Evolutionary conservation across 495 filamentous ascomycete genomes (phyloP), one percentile per base, ranked within the genome.

Genomic region (Penicillium subrubescens): DNA sequence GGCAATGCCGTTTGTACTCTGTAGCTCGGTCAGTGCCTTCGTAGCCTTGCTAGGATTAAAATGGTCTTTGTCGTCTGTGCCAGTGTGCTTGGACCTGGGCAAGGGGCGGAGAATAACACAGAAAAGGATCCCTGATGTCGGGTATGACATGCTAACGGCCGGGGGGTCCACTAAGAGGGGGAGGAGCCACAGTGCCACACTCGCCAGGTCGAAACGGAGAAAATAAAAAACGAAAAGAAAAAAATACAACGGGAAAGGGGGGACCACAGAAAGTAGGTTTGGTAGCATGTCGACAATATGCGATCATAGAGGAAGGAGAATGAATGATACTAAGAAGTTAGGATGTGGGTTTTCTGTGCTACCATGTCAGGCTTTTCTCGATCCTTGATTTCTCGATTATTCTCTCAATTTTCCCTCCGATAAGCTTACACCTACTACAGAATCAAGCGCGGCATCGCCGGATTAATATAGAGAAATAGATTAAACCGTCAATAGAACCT

Each of bases 131-230:
- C 31, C 27, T 11, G 12, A 60, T 25, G 44, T 12, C 46, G 46
- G 59, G 46, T 27, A 44, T 64, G 65, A 64, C 56, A 57, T 64
- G 39, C 65, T 48, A 60, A 58, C 51, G 57, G 34, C 21, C 43
- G 33, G 55, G 51, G 61, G 57, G 41, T 53, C 65, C 34, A 64
- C 57, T 37, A 59, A 54, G 48, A 27, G 21, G 46, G 37, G 46
- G 46, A 19, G 21, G 44, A 19, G 43, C 7, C 19, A 8, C 44
- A 14, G n/a, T 12, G 46, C 46, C 46, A 27, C 44, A 10, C 12
- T 37, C 19, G 44, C 46, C 21, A 25, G 23, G 46, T 14, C 21
- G 23, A 29, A 31, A n/a, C 25, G 27, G 48, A 31, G 21, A 48
- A 48, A 48, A 23, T 1, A 12, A 7, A 48, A 25, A n/a, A n/a